Percentiles rank a stretch among this genome's conserved stretches.
Conservation (phyloP, 1,139 yeast genomes). For the Yamadazyma membranifaciens region DNA sequence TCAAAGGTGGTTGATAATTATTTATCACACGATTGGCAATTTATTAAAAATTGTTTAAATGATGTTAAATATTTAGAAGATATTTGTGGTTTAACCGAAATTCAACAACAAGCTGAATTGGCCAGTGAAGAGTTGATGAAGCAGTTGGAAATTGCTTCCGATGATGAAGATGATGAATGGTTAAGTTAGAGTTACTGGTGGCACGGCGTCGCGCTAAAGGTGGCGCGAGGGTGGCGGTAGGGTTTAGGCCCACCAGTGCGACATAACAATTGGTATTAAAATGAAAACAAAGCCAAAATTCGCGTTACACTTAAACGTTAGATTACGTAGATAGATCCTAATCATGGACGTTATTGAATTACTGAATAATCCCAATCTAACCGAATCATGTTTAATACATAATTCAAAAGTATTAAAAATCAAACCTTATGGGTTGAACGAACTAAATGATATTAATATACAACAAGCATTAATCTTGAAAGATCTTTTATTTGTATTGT, state of each 20-base stretch:
- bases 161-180: conserved; percentile 28
- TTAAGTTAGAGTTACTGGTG: too few relatives aligned
- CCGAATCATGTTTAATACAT: conserved; percentile 18
- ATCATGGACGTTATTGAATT: conserved; percentile 16
- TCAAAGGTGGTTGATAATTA: conserved; percentile 50
- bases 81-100: conserved; percentile 70
- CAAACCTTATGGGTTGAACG: conserved; percentile 44
- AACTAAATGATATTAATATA: conserved; percentile 40
- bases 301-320: conserved; percentile 1
- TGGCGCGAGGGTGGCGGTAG: too few relatives aligned
- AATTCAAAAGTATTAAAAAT: conserved; percentile 18
- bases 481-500: conserved; percentile 65
- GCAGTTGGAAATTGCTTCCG: conserved; percentile 40
- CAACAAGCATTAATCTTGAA: conserved; percentile 74
- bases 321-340: not conserved
- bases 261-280: too few relatives aligned
- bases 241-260: too few relatives aligned
- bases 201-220: too few relatives aligned
- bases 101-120: conserved; percentile 72
- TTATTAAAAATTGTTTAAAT: conserved; percentile 67
- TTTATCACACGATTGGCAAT: conserved; percentile 67
- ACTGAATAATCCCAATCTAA: conserved; percentile 18
- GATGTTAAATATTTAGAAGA: conserved; percentile 68
- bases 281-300: not conserved
- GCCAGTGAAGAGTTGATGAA: conserved; percentile 43